phyloP scores from a whole-genome alignment of 192 early-diverging fungal genomes.

The Entomortierella beljakovae region DNA sequence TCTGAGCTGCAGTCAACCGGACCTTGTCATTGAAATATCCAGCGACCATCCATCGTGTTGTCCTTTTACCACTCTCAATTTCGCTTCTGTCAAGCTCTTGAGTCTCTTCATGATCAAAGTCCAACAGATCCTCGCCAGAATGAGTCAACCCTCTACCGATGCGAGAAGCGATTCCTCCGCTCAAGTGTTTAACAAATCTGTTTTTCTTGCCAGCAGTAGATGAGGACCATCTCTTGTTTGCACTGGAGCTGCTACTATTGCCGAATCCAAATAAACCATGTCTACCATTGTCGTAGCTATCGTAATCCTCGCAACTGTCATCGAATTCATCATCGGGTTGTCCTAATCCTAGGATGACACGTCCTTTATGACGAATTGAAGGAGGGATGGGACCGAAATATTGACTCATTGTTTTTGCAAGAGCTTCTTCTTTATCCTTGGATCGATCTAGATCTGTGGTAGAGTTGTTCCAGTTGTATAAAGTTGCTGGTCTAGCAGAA shows the following conservation, averaged over 20 bases:
- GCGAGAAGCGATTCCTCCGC: not conserved
- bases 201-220: not conserved
- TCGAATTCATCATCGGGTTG: conserved; percentile 8
- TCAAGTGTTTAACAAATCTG: conserved; percentile 22
- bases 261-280: too few species aligned
- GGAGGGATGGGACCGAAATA: conserved; percentile 49
- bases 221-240: conserved; percentile 1
- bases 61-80: conserved; percentile 24
- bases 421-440: conserved; percentile 43
- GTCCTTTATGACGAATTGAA: conserved; percentile 24
- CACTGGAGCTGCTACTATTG: not conserved
- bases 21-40: conserved; percentile 50
- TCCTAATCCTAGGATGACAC: conserved; percentile 34
- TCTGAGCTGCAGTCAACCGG: conserved; percentile 43
- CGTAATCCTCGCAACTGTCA: conserved; percentile 16
- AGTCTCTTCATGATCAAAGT: conserved; percentile 4
- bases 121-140: conserved; percentile 5
- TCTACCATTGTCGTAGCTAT: not conserved
- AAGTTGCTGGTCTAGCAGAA: conserved; percentile 17
- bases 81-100: conserved; percentile 20
- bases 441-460: conserved; percentile 42
- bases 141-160: not conserved
- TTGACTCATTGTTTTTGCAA: conserved; percentile 43
- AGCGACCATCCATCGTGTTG: conserved; percentile 52
- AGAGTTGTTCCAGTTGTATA: conserved; percentile 55